phyloP scores from a whole-genome alignment of 2,329 filamentous ascomycete species.

The Fusarium dlaminii region DNA sequence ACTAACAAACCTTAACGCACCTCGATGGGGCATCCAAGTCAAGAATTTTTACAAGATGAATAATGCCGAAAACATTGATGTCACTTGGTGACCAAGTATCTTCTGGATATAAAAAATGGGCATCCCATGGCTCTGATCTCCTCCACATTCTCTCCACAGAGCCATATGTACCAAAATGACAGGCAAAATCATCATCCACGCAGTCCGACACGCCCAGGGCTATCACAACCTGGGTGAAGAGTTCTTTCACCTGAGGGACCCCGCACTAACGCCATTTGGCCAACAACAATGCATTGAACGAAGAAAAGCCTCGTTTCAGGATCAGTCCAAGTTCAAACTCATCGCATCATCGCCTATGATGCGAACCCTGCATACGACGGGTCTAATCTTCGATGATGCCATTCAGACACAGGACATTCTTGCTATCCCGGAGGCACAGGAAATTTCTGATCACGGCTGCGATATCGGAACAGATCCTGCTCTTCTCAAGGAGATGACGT shows the following conservation, averaged over 20 bases:
- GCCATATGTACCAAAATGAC: background rate
- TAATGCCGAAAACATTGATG: conserved; percentile 5
- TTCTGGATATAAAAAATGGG: background rate
- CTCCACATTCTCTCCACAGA: background rate
- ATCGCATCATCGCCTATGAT: conserved; percentile 26
- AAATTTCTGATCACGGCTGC: conserved; percentile 29
- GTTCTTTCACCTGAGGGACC: conserved; percentile 28
- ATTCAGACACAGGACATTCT: conserved; percentile 15
- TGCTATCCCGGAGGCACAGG: conserved; percentile 31
- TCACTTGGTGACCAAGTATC: background rate
- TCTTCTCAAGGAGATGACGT: background rate
- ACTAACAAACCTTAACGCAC: conserved; percentile 2
- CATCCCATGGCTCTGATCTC: background rate
- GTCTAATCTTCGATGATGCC: conserved; percentile 14
- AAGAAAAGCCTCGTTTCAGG: conserved; percentile 22
- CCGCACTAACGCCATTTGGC: conserved; percentile 27
- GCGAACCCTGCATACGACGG: conserved; percentile 23
- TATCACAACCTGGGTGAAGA: conserved; percentile 33
- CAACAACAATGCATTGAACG: conserved; percentile 25
- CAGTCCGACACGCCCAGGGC: conserved; percentile 28
- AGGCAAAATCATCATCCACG: conserved; percentile 20
- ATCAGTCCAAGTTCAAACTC: conserved; percentile 29
- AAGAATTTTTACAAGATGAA: background rate
- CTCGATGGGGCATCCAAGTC: conserved; percentile 8
- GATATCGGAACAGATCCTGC: conserved; percentile 15